These are phyloP conservation scores for Moniliophthora roreri DNA, from an alignment of 1,284 basidiomycete species.

Conservation along the genomic window DNA sequence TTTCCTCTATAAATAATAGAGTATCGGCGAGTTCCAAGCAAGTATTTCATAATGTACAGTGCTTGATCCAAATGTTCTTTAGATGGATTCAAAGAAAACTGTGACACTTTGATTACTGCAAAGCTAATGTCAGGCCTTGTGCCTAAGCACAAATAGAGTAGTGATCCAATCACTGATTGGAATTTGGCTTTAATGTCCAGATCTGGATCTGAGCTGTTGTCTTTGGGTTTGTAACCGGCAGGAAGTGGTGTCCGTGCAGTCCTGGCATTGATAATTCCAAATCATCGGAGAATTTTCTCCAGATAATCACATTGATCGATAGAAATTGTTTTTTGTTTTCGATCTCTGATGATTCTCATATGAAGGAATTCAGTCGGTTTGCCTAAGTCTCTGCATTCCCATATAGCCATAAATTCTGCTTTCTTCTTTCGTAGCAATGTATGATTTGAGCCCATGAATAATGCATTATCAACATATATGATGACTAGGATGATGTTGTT, in stretches of 20 bases:
- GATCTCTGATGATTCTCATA: too few species aligned
- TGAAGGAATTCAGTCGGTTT: too few species aligned
- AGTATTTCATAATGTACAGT: neutral
- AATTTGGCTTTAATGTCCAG: too few species aligned
- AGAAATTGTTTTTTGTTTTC: too few species aligned
- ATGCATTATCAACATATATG: conserved; percentile 20
- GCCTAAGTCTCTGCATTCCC: conserved; percentile 26
- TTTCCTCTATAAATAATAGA: too few species aligned
- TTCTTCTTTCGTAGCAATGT: conserved; percentile 11
- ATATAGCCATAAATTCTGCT: conserved; percentile 20
- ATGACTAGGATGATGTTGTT: too few species aligned
- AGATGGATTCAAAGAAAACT: neutral
- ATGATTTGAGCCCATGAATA: conserved; percentile 18
- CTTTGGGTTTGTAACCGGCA: conserved; percentile 3
- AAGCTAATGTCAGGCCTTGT: too few species aligned
- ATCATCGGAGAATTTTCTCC: conserved; percentile 7
- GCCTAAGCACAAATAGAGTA: too few species aligned
- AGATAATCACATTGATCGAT: conserved; percentile 11
- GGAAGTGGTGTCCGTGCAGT: conserved; percentile 12
- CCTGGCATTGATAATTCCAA: conserved; percentile 8
- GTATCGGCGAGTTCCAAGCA: neutral
- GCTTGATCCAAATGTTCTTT: neutral
- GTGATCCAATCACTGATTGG: too few species aligned
- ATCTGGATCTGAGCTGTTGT: conserved; percentile 2
- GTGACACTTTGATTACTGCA: conserved; percentile 1